phyloP scores from a whole-genome alignment of 306 rosid species.

The Ziziphus jujuba region DNA sequence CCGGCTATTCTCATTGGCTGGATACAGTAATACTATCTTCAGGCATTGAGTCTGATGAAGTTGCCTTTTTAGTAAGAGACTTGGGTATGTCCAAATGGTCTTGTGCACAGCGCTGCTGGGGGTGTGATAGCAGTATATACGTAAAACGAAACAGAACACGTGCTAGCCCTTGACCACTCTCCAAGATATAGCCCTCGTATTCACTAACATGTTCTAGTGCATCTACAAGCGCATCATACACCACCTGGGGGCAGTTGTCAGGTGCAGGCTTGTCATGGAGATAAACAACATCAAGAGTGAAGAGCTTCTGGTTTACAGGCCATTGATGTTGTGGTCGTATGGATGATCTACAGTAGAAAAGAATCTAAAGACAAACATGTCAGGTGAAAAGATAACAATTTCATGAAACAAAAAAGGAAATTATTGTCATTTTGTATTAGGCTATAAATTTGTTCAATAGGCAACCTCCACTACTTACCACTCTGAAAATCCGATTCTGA shows the following conservation, averaged over 20 bases:
- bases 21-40: constrained; percentile 53
- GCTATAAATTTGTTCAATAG: constrained; percentile 7
- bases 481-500: constrained; percentile 74
- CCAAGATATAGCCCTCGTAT: constrained; percentile 86
- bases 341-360: constrained; percentile 86
- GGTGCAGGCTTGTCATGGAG: constrained; percentile 97
- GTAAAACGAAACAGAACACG: constrained; percentile 70
- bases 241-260: constrained; percentile 90
- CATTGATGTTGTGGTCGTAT: constrained; percentile 70
- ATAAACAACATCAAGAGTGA: constrained; percentile 87
- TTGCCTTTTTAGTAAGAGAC: constrained; percentile 60
- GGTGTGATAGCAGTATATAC: constrained; percentile 67
- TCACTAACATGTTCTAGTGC: constrained; percentile 88
- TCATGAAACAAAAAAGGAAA: background rate
- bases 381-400: constrained; percentile 14
- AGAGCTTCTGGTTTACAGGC: constrained; percentile 70
- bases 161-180: constrained; percentile 82
- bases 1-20: constrained; percentile 42
- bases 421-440: background rate
- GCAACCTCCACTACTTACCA: constrained; percentile 44
- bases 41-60: constrained; percentile 51
- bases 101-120: constrained; percentile 85
- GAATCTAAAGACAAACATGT: constrained; percentile 53
- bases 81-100: constrained; percentile 75
- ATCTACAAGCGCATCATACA: constrained; percentile 80